Evolutionary conservation across 2,329 filamentous ascomycete genomes (phyloP), one percentile per base, ranked within the genome.

Genomic region (Cercospora sp.): DNA sequence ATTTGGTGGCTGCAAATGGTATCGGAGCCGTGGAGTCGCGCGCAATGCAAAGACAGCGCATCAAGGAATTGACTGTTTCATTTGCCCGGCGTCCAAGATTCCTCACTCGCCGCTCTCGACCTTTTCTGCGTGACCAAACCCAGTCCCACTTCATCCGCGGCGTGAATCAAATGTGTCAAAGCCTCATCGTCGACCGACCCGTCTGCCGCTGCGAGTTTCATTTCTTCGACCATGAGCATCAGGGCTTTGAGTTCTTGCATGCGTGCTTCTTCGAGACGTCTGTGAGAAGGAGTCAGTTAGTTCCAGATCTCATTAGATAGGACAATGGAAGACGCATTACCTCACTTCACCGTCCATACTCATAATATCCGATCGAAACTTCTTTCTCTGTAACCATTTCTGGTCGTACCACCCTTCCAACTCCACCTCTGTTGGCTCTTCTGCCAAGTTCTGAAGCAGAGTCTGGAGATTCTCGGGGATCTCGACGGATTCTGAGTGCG

Each of bases 121-220:
- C 31, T 58, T 12, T 26, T 28, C 23, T 51, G 61, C 28, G 16
- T 28, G 10, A 51, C 23, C 45, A 16, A 58, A 63, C 62, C 64
- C 61, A 70, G 48, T 9, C 69, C 69, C 31, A 64, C 59, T 5
- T 61, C 59, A 64, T 71, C 67, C 65, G 69, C 67, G 7, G 65
- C 63, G 39, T 64, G 61, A 8, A 67, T 51, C 65, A 69, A 58
- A 13, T 45, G 12, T 33, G 60, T 59, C 10, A 71, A 3, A 6
- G 64, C 62, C n/a, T 65, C 62, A 20, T 48, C 39, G 30, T 45
- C 64, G n/a, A 71, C 42, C 53, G 36, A 8, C 18, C 61, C 67
- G 9, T 69, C 69, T 10, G 31, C 59, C 3, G 58, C 63, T 31
- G 66, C 20, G 26, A 66, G 33, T 28, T 64, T 67, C 53, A 67